A percentile compares a stretch with the other conserved stretches of the same genome.
These are phyloP conservation scores for Fusarium odoratissimum DNA, from an alignment of 2,329 filamentous ascomycete species.

Conservation along the genomic window DNA sequence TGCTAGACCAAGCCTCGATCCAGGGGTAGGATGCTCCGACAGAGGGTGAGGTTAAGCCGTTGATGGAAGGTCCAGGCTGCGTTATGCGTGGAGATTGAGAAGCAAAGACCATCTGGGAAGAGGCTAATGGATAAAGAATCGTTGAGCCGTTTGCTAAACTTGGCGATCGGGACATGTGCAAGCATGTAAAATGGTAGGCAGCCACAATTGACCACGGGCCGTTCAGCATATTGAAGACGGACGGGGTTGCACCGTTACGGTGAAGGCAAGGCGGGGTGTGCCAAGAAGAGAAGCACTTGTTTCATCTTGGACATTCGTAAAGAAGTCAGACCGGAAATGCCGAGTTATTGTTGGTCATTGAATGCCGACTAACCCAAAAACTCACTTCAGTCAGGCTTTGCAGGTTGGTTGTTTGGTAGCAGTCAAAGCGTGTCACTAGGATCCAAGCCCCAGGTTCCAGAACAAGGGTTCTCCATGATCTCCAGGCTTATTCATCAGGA, in stretches of 20 bases:
- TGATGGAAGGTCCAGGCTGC: neutral
- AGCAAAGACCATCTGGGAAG: neutral
- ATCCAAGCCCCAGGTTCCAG: neutral
- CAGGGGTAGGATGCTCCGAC: neutral
- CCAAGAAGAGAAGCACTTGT: neutral
- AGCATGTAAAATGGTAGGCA: neutral
- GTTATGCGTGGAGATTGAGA: neutral
- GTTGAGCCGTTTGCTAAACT: neutral
- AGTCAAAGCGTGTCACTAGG: constrained; percentile 2
- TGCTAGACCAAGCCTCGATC: neutral
- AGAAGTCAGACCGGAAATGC: neutral
- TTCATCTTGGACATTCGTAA: neutral
- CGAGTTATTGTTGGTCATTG: neutral
- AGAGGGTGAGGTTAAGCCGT: neutral
- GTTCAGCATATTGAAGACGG: neutral
- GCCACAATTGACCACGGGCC: neutral
- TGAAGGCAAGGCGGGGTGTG: neutral
- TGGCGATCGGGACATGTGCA: neutral
- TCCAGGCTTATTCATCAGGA: neutral
- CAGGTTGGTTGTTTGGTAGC: neutral
- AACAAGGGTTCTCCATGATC: neutral
- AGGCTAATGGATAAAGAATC: neutral
- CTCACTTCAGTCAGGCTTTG: neutral
- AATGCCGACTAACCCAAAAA: neutral
- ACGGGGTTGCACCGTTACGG: neutral